Conservation (phyloP, 2,329 filamentous ascomycete species). For the Neurospora crassa region DNA sequence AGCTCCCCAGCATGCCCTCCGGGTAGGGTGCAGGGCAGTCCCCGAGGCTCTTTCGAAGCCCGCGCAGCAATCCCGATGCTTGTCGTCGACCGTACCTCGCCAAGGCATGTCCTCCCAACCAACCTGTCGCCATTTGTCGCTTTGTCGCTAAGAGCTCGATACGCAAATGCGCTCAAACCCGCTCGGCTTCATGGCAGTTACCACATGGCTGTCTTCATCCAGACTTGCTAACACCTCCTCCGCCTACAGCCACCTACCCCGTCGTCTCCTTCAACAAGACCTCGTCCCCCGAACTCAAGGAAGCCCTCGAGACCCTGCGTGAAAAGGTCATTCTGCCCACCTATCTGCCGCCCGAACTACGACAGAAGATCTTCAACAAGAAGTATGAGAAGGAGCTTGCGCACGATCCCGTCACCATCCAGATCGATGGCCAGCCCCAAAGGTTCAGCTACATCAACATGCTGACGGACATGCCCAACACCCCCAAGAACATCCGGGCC, state of each 20-base stretch:
- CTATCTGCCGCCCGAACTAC: slow-evolving; percentile 45
- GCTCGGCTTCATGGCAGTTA: neutral
- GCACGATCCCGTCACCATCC: slow-evolving; percentile 46
- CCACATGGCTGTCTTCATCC: neutral
- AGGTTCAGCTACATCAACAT: slow-evolving; percentile 39
- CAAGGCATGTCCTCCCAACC: slow-evolving; percentile 8
- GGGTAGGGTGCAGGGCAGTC: slow-evolving; percentile 14
- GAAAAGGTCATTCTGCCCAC: slow-evolving; percentile 51
- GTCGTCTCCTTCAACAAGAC: slow-evolving; percentile 40
- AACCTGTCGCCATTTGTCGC: neutral
- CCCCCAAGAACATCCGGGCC: slow-evolving; percentile 26
- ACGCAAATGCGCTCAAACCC: neutral
- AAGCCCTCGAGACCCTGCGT: slow-evolving; percentile 42
- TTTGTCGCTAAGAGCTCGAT: neutral
- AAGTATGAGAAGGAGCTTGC: slow-evolving; percentile 39
- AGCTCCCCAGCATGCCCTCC: slow-evolving; percentile 14
- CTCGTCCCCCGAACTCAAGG: slow-evolving; percentile 44
- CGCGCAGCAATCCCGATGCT: slow-evolving; percentile 10
- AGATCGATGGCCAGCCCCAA: slow-evolving; percentile 46
- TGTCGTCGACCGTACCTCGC: slow-evolving; percentile 16
- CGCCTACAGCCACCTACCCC: slow-evolving; percentile 13
- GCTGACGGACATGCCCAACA: slow-evolving; percentile 33
- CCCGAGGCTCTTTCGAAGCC: slow-evolving; percentile 9
- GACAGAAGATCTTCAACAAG: slow-evolving; percentile 39
- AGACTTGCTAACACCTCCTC: slow-evolving; percentile 5